Evolutionary conservation across 176 grass and related monocot genomes (phyloP).

Genomic region (Musa schizocarpa): DNA sequence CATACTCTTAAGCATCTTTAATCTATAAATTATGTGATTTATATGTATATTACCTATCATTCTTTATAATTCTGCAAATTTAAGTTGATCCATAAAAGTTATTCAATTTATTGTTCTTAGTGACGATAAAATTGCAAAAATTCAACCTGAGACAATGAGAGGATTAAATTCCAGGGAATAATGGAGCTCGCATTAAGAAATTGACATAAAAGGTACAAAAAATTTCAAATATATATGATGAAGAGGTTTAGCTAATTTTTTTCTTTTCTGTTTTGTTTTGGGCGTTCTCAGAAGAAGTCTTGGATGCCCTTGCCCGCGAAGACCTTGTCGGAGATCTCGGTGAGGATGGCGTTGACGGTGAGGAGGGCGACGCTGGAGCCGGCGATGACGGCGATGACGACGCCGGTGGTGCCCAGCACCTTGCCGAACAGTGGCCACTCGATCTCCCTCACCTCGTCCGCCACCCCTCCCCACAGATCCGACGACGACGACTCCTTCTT

Average conservation of each 20-base stretch:
- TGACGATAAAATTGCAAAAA: no score
- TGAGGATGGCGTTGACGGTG: conserved; percentile 71
- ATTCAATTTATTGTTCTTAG: no score
- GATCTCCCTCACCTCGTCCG: conserved; percentile 64
- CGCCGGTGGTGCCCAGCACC: conserved; percentile 78
- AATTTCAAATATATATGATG: neutral
- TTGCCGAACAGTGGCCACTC: conserved; percentile 76
- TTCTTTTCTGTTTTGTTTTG: neutral
- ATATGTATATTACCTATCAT: no score
- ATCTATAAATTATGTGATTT: no score
- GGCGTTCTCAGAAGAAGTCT: conserved; percentile 52
- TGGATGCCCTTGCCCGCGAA: conserved; percentile 73
- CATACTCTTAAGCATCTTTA: no score
- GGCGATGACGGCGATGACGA: conserved; percentile 80
- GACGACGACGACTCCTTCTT: conserved; percentile 34
- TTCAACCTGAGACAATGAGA: neutral
- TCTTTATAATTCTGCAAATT: no score
- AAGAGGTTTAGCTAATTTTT: neutral
- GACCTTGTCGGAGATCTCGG: conserved; percentile 71
- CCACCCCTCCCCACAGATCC: conserved; percentile 42
- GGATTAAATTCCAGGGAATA: neutral
- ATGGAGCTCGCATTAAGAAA: neutral
- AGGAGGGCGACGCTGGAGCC: conserved; percentile 71
- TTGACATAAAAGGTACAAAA: neutral
- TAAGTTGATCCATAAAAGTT: no score